Percentiles rank a stretch among this genome's conserved stretches.
Evolutionary conservation across 495 filamentous ascomycete species (phyloP).

Genomic region (Xylaria longipes): DNA sequence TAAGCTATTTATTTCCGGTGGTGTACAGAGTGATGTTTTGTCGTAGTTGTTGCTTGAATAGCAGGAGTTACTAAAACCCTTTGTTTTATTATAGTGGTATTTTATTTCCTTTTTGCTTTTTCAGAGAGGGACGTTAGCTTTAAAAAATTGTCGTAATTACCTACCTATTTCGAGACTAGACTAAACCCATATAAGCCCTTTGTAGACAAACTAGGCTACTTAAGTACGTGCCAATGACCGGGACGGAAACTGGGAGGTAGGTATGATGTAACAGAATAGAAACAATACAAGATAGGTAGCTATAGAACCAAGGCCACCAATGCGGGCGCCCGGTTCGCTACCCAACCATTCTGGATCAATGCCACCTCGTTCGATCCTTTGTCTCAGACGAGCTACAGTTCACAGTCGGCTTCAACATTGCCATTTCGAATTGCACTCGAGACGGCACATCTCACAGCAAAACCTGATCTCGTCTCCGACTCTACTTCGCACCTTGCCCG

Average conservation of each 20-base stretch:
- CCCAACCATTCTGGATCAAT: conserved; percentile 7
- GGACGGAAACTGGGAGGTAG: background rate
- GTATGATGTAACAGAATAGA: conserved; percentile 15
- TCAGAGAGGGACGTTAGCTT: background rate
- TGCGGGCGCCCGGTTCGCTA: background rate
- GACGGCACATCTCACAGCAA: background rate
- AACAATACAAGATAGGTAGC: background rate
- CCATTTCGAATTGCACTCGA: background rate
- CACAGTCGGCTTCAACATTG: background rate
- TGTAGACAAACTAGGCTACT: background rate
- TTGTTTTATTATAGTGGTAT: background rate
- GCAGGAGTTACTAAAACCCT: background rate
- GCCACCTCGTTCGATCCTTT: background rate
- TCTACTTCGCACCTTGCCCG: background rate
- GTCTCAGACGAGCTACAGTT: conserved; percentile 1
- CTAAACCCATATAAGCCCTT: background rate
- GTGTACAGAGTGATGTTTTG: background rate
- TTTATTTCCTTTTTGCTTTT: background rate
- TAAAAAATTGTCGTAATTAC: background rate
- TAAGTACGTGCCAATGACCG: background rate
- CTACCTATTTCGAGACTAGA: background rate
- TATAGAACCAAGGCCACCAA: background rate
- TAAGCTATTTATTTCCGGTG: background rate
- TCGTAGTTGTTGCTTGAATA: background rate
- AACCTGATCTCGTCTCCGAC: background rate